Percentiles rank a stretch among this genome's conserved stretches.
These are phyloP conservation scores for Graphiopsis chlorocephala DNA, from an alignment of 2,329 filamentous ascomycete species.

Conservation along the genomic window DNA sequence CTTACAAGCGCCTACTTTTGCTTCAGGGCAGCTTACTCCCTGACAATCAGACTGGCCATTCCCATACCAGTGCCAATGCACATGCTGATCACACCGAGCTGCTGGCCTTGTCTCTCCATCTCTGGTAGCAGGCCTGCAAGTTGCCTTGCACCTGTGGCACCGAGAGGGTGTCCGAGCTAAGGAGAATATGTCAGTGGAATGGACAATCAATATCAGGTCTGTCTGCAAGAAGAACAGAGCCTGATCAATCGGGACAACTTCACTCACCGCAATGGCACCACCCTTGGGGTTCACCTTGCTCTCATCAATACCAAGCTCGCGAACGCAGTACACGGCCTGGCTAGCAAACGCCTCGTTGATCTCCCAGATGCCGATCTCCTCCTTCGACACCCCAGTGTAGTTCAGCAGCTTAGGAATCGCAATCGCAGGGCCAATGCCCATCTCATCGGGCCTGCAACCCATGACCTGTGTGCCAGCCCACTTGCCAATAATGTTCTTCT, in stretches of 20 bases:
- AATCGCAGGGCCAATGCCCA: slow-evolving; percentile 85
- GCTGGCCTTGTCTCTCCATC: slow-evolving; percentile 63
- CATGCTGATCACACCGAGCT: slow-evolving; percentile 87
- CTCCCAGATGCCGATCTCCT: slow-evolving; percentile 83
- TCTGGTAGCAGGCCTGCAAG: slow-evolving; percentile 70
- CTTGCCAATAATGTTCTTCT: slow-evolving; percentile 70
- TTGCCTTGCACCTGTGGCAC: slow-evolving; percentile 82
- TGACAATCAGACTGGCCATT: slow-evolving; percentile 52
- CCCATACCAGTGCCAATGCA: slow-evolving; percentile 60
- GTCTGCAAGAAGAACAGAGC: background rate
- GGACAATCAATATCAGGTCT: background rate
- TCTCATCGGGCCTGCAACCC: slow-evolving; percentile 84
- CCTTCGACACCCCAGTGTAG: slow-evolving; percentile 62
- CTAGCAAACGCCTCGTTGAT: slow-evolving; percentile 79
- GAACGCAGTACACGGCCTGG: slow-evolving; percentile 67
- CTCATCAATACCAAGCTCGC: slow-evolving; percentile 65
- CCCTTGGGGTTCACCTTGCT: slow-evolving; percentile 85
- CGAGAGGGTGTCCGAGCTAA: slow-evolving; percentile 71
- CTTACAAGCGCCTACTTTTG: background rate
- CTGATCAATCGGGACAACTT: slow-evolving; percentile 38
- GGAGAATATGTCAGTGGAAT: background rate
- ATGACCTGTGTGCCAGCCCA: slow-evolving; percentile 75
- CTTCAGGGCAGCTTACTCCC: slow-evolving; percentile 37
- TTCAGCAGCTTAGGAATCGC: slow-evolving; percentile 80
- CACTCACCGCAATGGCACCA: slow-evolving; percentile 71